These are phyloP conservation scores for Trebouxia sp. DNA, from an alignment of 139 green algal species.

Conservation along the genomic window DNA sequence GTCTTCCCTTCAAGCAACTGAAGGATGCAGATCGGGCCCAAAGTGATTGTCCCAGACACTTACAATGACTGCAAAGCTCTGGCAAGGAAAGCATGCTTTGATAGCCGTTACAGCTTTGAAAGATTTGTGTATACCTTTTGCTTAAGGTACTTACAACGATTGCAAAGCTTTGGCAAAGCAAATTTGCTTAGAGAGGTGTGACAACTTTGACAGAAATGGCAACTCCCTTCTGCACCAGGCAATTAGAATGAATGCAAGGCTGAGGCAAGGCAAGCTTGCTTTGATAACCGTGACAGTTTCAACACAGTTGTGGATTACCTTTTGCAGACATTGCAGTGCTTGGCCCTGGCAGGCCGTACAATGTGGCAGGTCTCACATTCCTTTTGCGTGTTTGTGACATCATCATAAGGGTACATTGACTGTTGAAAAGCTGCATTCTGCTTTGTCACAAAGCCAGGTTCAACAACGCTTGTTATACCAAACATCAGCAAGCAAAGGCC, in stretches of 20 bases:
- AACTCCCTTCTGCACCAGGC: too few species aligned
- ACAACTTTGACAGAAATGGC: too few species aligned
- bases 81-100: background rate
- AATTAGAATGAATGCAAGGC: background rate
- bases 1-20: too few species aligned
- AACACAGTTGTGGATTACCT: conserved; percentile 31
- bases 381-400: conserved; percentile 39
- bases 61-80: background rate
- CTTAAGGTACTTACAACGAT: too few species aligned
- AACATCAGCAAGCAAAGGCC: conserved; percentile 44
- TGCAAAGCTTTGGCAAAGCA: background rate
- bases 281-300: too few species aligned
- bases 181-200: background rate
- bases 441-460: conserved; percentile 46
- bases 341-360: conserved; percentile 62
- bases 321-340: conserved; percentile 73
- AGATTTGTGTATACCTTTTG: too few species aligned
- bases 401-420: conserved; percentile 58
- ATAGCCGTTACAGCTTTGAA: background rate
- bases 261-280: background rate
- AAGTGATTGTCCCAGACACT: too few species aligned
- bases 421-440: conserved; percentile 36
- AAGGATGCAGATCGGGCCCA: too few species aligned
- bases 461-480: conserved; percentile 29
- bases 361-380: conserved; percentile 67